These are phyloP conservation scores for Corynespora cassiicola DNA, from an alignment of 2,329 filamentous ascomycete species.

Conservation along the genomic window DNA sequence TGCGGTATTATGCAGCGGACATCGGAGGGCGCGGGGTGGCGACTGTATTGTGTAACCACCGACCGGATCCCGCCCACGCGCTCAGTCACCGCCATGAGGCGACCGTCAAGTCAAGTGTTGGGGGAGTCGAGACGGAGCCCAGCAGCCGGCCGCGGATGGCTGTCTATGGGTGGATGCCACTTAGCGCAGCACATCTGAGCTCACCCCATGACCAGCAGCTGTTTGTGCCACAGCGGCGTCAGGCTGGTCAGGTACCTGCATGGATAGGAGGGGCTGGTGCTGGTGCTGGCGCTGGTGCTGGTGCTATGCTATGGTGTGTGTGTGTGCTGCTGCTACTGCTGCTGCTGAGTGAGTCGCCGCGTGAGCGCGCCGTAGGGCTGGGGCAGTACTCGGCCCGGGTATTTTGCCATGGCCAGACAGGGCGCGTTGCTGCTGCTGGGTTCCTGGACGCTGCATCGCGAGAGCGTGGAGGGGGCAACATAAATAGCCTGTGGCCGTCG, in stretches of 20 bases:
- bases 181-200: constrained; percentile 22
- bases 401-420: background rate
- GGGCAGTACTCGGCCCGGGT: constrained; percentile 5
- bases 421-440: background rate
- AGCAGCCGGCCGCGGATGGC: no score
- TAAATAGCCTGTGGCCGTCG: no score
- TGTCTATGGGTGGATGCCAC: no score
- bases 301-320: no score
- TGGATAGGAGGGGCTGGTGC: constrained; percentile 12
- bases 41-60: constrained; percentile 31
- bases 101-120: no score
- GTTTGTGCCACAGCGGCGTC: constrained; percentile 25
- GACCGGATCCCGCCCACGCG: no score
- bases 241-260: constrained; percentile 34
- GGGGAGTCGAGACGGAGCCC: no score
- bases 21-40: constrained; percentile 22
- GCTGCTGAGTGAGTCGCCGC: constrained; percentile 6
- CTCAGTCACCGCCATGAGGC: constrained; percentile 28
- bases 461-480: no score
- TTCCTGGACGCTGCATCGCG: no score
- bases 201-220: constrained; percentile 32
- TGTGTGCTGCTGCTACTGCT: no score
- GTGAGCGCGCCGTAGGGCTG: constrained; percentile 19
- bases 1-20: constrained; percentile 19
- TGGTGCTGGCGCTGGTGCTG: background rate